Evolutionary conservation across 768 basidiomycete genomes (phyloP), one percentile per base, ranked within the genome.

Genomic region (Serendipita vermifera): DNA sequence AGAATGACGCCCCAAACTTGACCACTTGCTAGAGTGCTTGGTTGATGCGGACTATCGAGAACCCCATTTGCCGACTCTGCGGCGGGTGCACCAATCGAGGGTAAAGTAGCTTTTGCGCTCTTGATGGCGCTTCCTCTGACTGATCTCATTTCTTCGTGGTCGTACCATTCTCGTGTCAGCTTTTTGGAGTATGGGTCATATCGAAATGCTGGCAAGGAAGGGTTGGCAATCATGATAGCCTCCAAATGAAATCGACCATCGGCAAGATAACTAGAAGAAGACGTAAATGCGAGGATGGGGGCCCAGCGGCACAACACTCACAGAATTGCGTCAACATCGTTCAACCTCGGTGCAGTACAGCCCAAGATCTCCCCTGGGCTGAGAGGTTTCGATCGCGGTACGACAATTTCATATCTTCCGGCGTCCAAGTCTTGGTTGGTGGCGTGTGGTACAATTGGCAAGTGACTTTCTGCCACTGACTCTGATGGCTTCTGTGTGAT

Each of bases 201-300:
- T 20, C 96, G 81, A 71, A 96, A 99, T 0, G 96, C 93, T 9
- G 96, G 92, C 15, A 98, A 77, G 29, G 77, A 69, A 0, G 96
- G 96, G 67, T 99, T 99, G n/a, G 92, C 91, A 58, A 99, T 96
- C 96, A 99, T 99, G 67, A 97, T 92, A 13, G 90, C 87, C 69
- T 99, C 96, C 15, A 98, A 77, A 66, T 98, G 96, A 73, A 99
- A 99, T 7, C 96, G 85, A 20, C 96, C 96, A 63, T 99, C 96
- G 15, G 96, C 96, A 26, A 99, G 79, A 68, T 98, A 99, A 63
- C 92, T 96, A 58, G 46, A 32, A n/a, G 15, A 55, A 17, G 33
- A 13, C 31, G 38, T n/a, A 39, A 46, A n/a, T 20, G 2, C 24
- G 4, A 31, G 31, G 20, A 40, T 27, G n/a, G 33, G n/a, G 22